Conservation (phyloP, 2,329 filamentous ascomycete species). For the Pyrenophora tritici-repentis region DNA sequence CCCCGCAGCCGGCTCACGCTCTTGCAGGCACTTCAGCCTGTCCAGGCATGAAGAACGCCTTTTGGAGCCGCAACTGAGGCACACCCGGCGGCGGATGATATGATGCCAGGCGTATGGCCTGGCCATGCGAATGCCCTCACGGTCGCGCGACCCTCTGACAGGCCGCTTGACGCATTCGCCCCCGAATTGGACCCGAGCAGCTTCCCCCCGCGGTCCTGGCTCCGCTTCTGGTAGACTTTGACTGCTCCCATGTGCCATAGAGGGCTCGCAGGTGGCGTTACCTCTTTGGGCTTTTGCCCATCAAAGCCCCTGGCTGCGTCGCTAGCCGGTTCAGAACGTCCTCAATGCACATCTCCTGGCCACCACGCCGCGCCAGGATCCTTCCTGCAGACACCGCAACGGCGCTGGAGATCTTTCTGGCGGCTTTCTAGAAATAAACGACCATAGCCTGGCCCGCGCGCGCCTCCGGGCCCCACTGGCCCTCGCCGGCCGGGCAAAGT, state of each 20-base stretch:
- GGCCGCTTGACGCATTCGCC: constrained; percentile 14
- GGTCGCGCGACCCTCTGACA: constrained; percentile 1
- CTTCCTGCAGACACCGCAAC: constrained; percentile 46
- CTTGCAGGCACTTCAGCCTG: constrained; percentile 22
- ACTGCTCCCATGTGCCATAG: constrained; percentile 43
- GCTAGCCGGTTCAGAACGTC: constrained; percentile 40
- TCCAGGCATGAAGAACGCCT: constrained; percentile 34
- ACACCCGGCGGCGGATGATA: constrained; percentile 28
- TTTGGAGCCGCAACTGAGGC: constrained; percentile 17
- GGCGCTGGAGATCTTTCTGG: constrained; percentile 50
- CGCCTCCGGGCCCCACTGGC: constrained; percentile 29
- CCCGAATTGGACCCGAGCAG: constrained; percentile 29
- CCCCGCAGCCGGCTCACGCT: constrained; percentile 28
- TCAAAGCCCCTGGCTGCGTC: constrained; percentile 33
- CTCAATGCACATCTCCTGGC: constrained; percentile 45
- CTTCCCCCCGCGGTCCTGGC: constrained; percentile 34
- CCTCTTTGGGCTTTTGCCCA: constrained; percentile 40
- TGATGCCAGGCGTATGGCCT: constrained; percentile 16
- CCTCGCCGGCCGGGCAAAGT: constrained; percentile 39
- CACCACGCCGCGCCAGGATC: constrained; percentile 44
- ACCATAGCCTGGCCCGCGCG: constrained; percentile 38
- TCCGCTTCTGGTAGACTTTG: constrained; percentile 28
- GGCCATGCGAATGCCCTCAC: constrained; percentile 4
- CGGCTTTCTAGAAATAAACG: constrained; percentile 51
- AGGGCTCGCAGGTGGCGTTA: constrained; percentile 41